phyloP scores from a whole-genome alignment of 768 basidiomycete genomes.

The Roridomyces roridus region DNA sequence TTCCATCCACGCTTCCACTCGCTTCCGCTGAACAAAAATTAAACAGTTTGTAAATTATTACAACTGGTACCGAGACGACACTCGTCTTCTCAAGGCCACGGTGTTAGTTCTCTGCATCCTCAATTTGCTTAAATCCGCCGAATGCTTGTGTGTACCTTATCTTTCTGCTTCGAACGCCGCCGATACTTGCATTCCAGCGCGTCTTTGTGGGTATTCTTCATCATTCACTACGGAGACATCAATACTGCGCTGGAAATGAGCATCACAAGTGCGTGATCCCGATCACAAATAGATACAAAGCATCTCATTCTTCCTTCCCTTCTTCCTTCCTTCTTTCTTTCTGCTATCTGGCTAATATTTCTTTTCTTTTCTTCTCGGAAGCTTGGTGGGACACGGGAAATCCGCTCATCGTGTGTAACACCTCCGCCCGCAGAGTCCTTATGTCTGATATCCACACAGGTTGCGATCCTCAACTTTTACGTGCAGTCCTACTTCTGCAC shows the following conservation, averaged over 20 bases:
- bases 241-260: not conserved
- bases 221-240: not conserved
- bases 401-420: not conserved
- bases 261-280: too few species aligned
- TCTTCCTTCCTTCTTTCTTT: too few species aligned
- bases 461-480: conserved; percentile 13
- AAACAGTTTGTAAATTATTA: conserved; percentile 5
- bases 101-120: conserved; percentile 1
- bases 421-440: not conserved
- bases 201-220: conserved; percentile 3
- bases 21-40: not conserved
- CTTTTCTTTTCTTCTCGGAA: too few species aligned
- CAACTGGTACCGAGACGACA: conserved; percentile 4
- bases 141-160: conserved; percentile 5
- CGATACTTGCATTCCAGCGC: conserved; percentile 1
- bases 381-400: conserved; percentile 14
- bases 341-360: too few species aligned
- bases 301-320: too few species aligned
- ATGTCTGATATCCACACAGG: not conserved
- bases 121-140: conserved; percentile 1
- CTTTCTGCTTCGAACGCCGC: not conserved
- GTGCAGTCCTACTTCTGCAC: conserved; percentile 9
- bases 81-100: not conserved
- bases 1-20: not conserved
- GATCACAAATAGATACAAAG: too few species aligned